Evolutionary conservation across 2,329 filamentous ascomycete genomes (phyloP).

Genomic region (Verticillium nubilum): DNA sequence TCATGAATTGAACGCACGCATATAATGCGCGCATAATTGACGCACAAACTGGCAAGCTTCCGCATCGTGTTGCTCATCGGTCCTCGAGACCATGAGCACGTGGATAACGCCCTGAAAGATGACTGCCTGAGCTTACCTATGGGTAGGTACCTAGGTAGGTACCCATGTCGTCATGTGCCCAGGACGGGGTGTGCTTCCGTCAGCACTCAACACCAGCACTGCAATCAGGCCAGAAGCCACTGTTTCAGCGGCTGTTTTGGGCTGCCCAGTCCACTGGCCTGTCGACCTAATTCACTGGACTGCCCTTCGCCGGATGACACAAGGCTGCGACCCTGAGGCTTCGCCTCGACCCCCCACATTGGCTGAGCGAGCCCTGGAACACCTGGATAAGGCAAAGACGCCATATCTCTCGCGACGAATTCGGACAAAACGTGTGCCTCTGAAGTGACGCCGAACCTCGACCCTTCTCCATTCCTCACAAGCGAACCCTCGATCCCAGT

Average conservation of each 20-base stretch:
- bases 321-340: neutral
- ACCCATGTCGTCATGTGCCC: neutral
- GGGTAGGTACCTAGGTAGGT: too few relatives aligned
- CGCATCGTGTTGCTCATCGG: neutral
- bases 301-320: neutral
- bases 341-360: neutral
- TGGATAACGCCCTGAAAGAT: neutral
- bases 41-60: too few relatives aligned
- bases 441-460: neutral
- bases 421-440: neutral
- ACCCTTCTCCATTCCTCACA: neutral
- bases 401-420: neutral
- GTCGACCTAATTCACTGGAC: neutral
- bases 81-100: neutral
- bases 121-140: neutral
- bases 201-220: neutral
- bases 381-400: neutral
- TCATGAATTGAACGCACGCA: too few relatives aligned
- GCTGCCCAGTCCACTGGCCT: neutral
- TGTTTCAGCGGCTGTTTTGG: slow-evolving; percentile 2
- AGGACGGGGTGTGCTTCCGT: neutral
- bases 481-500: neutral
- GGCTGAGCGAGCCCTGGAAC: neutral
- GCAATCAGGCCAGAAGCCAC: neutral
- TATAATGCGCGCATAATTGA: too few relatives aligned